Evolutionary conservation across 345 rosid species (phyloP), one percentile per base, ranked within the genome.

Genomic region (Alliaria petiolata): DNA sequence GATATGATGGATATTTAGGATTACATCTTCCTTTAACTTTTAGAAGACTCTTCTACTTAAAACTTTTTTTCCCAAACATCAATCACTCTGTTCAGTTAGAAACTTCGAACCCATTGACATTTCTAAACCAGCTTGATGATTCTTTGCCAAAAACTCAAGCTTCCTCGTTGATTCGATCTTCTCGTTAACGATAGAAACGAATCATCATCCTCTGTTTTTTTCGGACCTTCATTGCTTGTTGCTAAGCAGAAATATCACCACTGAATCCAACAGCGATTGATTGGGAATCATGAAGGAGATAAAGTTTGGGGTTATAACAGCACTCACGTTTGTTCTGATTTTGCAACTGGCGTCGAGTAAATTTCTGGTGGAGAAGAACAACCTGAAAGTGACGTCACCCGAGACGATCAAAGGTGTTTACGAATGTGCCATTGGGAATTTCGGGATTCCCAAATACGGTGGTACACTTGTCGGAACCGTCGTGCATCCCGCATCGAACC

Each of bases 391-490:
- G 5, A 57, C 63, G 40, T 57, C 63, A 57, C 63, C 63, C 5
- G 63, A 36, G 10, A 36, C 31, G 45, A 57, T 57, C 31, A 57
- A 57, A 57, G 63, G 63, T 57, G 30, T 57, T 38, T 57, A 57
- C 3, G 63, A 57, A 57, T 36, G 63, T 12, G 63, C 63, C 45
- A 57, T 57, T 12, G 63, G 63, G 45, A 57, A 57, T 6, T 57
- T 57, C 15, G 63, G 63, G 3, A 57, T 57, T 13, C 63, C 63
- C 1, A 57, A 57, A 57, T 57, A 57, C 63, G 63, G 63, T 12
- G 63, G 63, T 36, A 57, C 63, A 36, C 63, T 57, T 19, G 63
- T 57, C 2, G 63, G 63, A 36, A 57, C 63, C 17, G 63, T 36
- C 12, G 45, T 36, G 31, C 20, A 57, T 36, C 63, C 63, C 45